Evolutionary conservation across 306 rosid genomes (phyloP).

Genomic region (Clitoria ternatea): DNA sequence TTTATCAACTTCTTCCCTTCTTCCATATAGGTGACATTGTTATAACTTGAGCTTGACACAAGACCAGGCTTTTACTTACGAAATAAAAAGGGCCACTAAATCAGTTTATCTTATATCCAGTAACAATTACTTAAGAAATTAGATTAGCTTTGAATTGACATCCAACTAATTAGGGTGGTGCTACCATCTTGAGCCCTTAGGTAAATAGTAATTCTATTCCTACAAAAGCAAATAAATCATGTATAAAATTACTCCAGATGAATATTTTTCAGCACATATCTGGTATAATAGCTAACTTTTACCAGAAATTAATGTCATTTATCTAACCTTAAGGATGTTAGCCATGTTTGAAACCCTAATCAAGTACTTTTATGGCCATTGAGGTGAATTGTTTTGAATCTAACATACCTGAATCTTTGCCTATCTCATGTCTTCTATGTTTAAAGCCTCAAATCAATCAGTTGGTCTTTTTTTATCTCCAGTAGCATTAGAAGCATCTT

Average conservation of each 20-base stretch:
- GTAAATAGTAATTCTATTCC: neutral
- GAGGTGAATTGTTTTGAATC: neutral
- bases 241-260: neutral
- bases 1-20: neutral
- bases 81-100: neutral
- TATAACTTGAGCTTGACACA: neutral
- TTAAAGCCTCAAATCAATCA: slow-evolving; percentile 51
- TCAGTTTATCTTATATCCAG: neutral
- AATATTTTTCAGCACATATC: neutral
- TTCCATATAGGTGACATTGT: neutral
- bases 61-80: neutral
- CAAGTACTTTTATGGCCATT: neutral
- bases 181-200: neutral
- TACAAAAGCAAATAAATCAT: neutral
- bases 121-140: neutral
- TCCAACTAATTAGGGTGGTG: neutral
- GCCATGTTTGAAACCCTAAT: neutral
- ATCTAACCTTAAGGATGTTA: neutral
- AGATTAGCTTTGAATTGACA: neutral
- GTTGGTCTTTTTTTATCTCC: slow-evolving; percentile 51
- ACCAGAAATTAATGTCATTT: neutral
- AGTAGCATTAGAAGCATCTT: slow-evolving; percentile 39
- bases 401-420: slow-evolving; percentile 69
- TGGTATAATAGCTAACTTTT: neutral
- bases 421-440: slow-evolving; percentile 81